phyloP scores from a whole-genome alignment of 148 eudicot species.

The Chenopodium suecicum region DNA sequence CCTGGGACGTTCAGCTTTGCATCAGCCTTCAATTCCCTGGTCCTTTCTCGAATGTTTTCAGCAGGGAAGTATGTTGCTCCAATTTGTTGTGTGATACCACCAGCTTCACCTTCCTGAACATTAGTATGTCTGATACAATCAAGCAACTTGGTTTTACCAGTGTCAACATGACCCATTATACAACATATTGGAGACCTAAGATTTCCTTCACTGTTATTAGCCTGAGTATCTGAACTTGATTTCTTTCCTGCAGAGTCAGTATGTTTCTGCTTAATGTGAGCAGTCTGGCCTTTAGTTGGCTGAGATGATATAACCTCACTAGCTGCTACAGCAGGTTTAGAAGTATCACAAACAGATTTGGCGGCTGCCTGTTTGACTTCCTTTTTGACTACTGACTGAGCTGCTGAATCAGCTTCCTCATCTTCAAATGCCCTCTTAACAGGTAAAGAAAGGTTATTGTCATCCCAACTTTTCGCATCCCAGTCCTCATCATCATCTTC shows the following conservation, averaged over 20 bases:
- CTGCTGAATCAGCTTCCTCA: constrained; percentile 74
- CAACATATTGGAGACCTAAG: constrained; percentile 93
- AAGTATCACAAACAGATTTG: constrained; percentile 27
- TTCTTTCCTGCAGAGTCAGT: constrained; percentile 34
- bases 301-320: constrained; percentile 27
- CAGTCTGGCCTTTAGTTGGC: constrained; percentile 31
- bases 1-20: constrained; percentile 91
- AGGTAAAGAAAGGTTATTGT: constrained; percentile 62
- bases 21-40: constrained; percentile 89
- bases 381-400: constrained; percentile 41
- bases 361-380: constrained; percentile 36
- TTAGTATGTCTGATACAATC: constrained; percentile 90
- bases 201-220: constrained; percentile 37
- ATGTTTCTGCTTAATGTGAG: constrained; percentile 32
- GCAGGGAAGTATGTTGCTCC: constrained; percentile 96
- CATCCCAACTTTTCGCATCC: constrained; percentile 99
- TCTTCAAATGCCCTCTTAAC: constrained; percentile 73
- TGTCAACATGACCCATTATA: constrained; percentile 97
- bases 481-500: constrained; percentile 81
- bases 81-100: constrained; percentile 96
- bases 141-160: constrained; percentile 89
- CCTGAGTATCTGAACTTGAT: constrained; percentile 26
- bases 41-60: constrained; percentile 85
- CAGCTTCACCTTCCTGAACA: constrained; percentile 98
- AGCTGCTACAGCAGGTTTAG: constrained; percentile 29